Evolutionary conservation across 1,139 yeast genomes (phyloP), one percentile per base, ranked within the genome.

Genomic region (Protomyces pachydermus): DNA sequence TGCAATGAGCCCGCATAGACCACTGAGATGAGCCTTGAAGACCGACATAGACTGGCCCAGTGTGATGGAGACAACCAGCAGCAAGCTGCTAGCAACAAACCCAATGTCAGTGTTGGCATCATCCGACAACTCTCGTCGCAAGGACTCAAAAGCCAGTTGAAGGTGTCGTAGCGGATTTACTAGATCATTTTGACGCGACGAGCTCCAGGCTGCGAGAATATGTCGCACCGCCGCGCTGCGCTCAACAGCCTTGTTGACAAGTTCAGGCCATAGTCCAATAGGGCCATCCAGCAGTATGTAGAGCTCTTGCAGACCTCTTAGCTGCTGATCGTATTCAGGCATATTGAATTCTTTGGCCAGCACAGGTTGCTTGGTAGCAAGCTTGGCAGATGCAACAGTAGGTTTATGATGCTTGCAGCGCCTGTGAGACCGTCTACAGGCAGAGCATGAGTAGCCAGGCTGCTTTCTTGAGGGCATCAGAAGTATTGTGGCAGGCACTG

Each of bases 371-470:
- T 42, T 42, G 48, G 18, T 28, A 42, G 48, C 48, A 8, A 42
- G 48, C 48, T 42, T 42, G n/a, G 48, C 23, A 42, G 12, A 42
- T 42, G 12, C 48, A 1, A 20, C 48, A 42, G 23, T 12, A 42
- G 48, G 18, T n/a, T 42, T 42, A 20, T 42, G 48, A 42, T 42
- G 48, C 18, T 42, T 42, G n/a, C 48, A 42, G 48, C 48, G 48
- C 48, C 48, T 42, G 48, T 42, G 48, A 42, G 48, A 18, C 23
- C 48, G 48, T 42, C 48, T 42, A 18, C 57, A 18, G 48, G 32
- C 45, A 48, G 65, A 12, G 45, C 48, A 51, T 54, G 56, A 46
- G 66, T 62, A 23, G 51, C 54, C 39, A 62, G 56, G 18, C 65
- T 42, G 48, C 6, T 42, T 42, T 42, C 48, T 42, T 1, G 48